These are phyloP conservation scores for Gryganskiella cystojenkinii DNA, from an alignment of 192 early-diverging fungal species.

Conservation along the genomic window DNA sequence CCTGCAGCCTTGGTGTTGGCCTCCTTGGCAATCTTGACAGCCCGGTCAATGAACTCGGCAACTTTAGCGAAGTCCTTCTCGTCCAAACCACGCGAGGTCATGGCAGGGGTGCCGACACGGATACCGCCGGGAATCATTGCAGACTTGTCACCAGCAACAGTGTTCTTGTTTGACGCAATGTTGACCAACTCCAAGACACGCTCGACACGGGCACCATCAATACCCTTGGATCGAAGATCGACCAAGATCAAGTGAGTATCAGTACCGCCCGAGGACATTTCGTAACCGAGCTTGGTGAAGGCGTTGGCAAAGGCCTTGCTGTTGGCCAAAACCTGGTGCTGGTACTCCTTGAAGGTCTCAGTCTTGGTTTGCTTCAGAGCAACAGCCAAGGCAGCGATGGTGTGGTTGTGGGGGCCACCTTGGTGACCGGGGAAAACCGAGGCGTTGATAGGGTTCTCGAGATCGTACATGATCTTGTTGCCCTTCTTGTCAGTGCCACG, in stretches of 20 bases:
- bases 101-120: slow-evolving; percentile 95
- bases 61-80: slow-evolving; percentile 92
- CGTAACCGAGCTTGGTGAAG: slow-evolving; percentile 77
- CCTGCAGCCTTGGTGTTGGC: slow-evolving; percentile 70
- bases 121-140: slow-evolving; percentile 95
- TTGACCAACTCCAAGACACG: slow-evolving; percentile 95
- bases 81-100: slow-evolving; percentile 93
- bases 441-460: slow-evolving; percentile 95
- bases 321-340: slow-evolving; percentile 90
- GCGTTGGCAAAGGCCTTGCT: slow-evolving; percentile 88
- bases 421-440: slow-evolving; percentile 99
- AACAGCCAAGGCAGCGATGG: slow-evolving; percentile 94
- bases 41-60: slow-evolving; percentile 88
- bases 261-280: slow-evolving; percentile 92
- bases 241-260: slow-evolving; percentile 96
- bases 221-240: slow-evolving; percentile 82
- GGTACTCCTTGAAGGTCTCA: slow-evolving; percentile 90
- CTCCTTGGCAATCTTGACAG: slow-evolving; percentile 83
- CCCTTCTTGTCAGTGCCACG: slow-evolving; percentile 92
- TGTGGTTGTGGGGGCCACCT: slow-evolving; percentile 99
- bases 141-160: slow-evolving; percentile 94
- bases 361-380: slow-evolving; percentile 92
- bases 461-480: slow-evolving; percentile 85
- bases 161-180: slow-evolving; percentile 99
- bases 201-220: slow-evolving; percentile 97